A percentile compares a stretch with the other conserved stretches of the same genome.
Evolutionary conservation across 1,139 yeast species (phyloP).

Genomic region (Geotrichum siamense): DNA sequence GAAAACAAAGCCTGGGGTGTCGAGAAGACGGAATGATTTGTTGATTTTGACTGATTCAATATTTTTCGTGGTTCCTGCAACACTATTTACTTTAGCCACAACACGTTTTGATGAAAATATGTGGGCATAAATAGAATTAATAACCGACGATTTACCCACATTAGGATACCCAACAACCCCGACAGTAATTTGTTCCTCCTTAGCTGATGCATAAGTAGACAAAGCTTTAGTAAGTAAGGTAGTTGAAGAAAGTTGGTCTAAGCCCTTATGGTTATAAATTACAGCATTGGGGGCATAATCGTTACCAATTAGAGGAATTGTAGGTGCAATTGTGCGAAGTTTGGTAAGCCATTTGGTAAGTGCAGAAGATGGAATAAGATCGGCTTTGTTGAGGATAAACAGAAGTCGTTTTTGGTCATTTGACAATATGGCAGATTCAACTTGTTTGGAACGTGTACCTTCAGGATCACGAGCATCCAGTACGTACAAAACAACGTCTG

Average conservation of each 20-base stretch:
- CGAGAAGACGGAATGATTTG: conserved; percentile 77
- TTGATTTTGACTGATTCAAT: conserved; percentile 90
- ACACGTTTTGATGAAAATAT: conserved; percentile 44
- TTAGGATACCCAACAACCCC: conserved; percentile 97
- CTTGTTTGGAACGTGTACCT: conserved; percentile 82
- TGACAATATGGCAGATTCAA: conserved; percentile 81
- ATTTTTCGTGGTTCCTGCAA: conserved; percentile 92
- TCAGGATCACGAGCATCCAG: conserved; percentile 97
- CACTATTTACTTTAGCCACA: conserved; percentile 95
- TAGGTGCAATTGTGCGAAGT: conserved; percentile 78
- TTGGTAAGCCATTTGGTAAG: conserved; percentile 77
- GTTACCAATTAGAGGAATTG: conserved; percentile 65
- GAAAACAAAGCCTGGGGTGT: conserved; percentile 97
- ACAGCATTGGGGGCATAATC: conserved; percentile 49
- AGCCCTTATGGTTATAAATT: conserved; percentile 61
- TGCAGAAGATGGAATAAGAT: conserved; percentile 77
- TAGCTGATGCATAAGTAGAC: conserved; percentile 75
- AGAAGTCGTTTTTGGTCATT: conserved; percentile 77
- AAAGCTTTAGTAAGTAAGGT: conserved; percentile 67
- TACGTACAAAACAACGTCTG: conserved; percentile 87
- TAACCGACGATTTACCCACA: conserved; percentile 90
- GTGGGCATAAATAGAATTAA: conserved; percentile 79
- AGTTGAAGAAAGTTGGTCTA: conserved; percentile 68
- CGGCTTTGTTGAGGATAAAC: conserved; percentile 82
- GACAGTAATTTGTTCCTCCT: conserved; percentile 85